Percentiles rank a stretch among this genome's conserved stretches.
Conservation (phyloP, 2,329 filamentous ascomycete genomes). For the Fonsecaea multimorphosa region DNA sequence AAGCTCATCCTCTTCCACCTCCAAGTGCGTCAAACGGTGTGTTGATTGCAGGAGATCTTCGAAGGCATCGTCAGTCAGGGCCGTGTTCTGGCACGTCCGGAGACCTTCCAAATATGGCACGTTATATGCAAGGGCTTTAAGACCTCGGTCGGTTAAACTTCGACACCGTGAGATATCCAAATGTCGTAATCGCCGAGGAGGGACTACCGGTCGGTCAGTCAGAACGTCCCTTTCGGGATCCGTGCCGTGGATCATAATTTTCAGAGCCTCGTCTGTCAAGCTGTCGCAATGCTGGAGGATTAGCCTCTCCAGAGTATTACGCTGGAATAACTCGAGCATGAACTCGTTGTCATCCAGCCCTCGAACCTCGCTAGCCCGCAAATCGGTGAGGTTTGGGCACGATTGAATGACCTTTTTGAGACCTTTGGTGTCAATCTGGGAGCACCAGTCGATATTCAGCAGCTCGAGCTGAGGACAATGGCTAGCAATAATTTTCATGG, state of each 20-base stretch:
- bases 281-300: conserved; percentile 80
- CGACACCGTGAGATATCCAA: conserved; percentile 82
- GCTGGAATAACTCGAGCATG: conserved; percentile 74
- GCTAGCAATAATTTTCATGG: conserved; percentile 83
- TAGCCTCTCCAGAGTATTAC: conserved; percentile 82
- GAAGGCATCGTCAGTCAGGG: conserved; percentile 75
- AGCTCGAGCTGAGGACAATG: conserved; percentile 81
- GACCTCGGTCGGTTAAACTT: conserved; percentile 72
- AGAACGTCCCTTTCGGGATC: conserved; percentile 81
- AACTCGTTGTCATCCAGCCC: conserved; percentile 78
- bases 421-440: conserved; percentile 78
- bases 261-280: conserved; percentile 75
- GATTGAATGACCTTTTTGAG: conserved; percentile 73
- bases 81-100: conserved; percentile 77
- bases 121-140: conserved; percentile 74
- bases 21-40: conserved; percentile 80
- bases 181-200: conserved; percentile 78
- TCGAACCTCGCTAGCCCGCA: conserved; percentile 79
- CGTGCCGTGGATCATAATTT: conserved; percentile 74
- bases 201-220: conserved; percentile 75
- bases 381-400: conserved; percentile 75
- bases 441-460: conserved; percentile 93
- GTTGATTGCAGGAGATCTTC: conserved; percentile 74
- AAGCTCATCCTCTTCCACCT: conserved; percentile 81
- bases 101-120: conserved; percentile 82